Evolutionary conservation across 495 filamentous ascomycete genomes (phyloP), one percentile per base, ranked within the genome.

Genomic region (Penicillium cosmopolitanum): DNA sequence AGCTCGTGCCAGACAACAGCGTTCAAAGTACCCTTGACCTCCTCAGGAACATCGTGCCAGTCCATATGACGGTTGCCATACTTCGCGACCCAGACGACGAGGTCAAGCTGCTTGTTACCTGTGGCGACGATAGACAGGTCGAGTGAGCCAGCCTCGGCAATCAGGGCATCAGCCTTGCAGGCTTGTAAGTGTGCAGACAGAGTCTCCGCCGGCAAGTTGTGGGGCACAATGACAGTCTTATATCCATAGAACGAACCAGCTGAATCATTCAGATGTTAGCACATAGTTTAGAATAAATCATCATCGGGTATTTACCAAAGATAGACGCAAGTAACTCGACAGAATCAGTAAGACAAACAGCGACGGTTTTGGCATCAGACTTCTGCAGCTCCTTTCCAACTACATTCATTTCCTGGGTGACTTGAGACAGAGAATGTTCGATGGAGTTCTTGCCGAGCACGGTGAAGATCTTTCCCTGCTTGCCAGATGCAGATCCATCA

Each of bases 61-160:
- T 96, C 94, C 82, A 98, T 91, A 68, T 99, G 95, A 60, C 86
- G 84, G 75, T 90, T 97, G 34, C 91, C 91, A 66, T 89, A 81
- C 64, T 97, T 95, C 7, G 95, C 96, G 4, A 97, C 93, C 91
- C 93, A 98, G 57, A 97, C 82, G 13, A 97, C 83, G 55, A 92
- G 85, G 55, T 88, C 87, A 9, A 98, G 78, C 50, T 84, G 81
- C 11, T 84, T 77, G 68, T 89, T 90, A 56, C 76, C 80, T 63
- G 86, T 84, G 13, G 85, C 81, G 16, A 96, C 81, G 33, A 84
- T 74, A 55, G 90, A 85, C 25, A 98, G 83, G 31, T 96, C 92
- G 55, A 98, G 81, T 15, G 90, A 85, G n/a, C 95, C 95, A 6
- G 94, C 94, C 15, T 87, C 86, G 2, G 92, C 92, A 56, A 99